Evolutionary conservation across 371 early-diverging fungal genomes (phyloP).

Genomic region (Rhizopus stolonifer): DNA sequence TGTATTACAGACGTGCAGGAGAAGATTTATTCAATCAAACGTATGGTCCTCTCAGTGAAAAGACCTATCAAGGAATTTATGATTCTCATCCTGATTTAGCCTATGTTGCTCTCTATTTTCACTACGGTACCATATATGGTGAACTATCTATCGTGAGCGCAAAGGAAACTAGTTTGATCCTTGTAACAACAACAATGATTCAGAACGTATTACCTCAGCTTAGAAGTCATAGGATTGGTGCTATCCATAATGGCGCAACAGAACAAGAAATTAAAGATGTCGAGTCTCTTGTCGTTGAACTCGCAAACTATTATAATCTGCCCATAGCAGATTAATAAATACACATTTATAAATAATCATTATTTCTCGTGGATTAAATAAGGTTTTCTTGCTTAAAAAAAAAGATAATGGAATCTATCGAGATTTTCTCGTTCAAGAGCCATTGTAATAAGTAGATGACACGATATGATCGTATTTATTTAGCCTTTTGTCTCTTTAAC

Average conservation of each 20-base stretch:
- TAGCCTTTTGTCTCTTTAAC: no score
- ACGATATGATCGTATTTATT: no score
- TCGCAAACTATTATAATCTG: slow-evolving; percentile 16
- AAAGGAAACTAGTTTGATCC: slow-evolving; percentile 35
- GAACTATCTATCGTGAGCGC: slow-evolving; percentile 27
- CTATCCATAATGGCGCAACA: slow-evolving; percentile 34
- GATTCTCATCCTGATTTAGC: slow-evolving; percentile 35
- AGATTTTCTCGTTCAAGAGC: no score
- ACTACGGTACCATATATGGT: slow-evolving; percentile 35
- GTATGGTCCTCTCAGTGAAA: slow-evolving; percentile 32
- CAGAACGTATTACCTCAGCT: slow-evolving; percentile 35
- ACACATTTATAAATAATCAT: no score
- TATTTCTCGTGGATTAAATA: no score
- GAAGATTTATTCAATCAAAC: slow-evolving; percentile 29
- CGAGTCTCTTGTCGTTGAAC: slow-evolving; percentile 9
- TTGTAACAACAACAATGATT: slow-evolving; percentile 27
- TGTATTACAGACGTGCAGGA: slow-evolving; percentile 63
- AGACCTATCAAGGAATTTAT: slow-evolving; percentile 29
- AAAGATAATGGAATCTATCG: no score
- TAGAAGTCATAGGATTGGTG: slow-evolving; percentile 37
- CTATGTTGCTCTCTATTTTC: slow-evolving; percentile 36
- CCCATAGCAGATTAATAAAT: background rate
- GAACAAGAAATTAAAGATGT: slow-evolving; percentile 20
- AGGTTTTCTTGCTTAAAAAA: background rate
- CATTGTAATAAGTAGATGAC: no score